Conservation (phyloP, 257 asterid genomes). For the Solanum chiquidenum region DNA sequence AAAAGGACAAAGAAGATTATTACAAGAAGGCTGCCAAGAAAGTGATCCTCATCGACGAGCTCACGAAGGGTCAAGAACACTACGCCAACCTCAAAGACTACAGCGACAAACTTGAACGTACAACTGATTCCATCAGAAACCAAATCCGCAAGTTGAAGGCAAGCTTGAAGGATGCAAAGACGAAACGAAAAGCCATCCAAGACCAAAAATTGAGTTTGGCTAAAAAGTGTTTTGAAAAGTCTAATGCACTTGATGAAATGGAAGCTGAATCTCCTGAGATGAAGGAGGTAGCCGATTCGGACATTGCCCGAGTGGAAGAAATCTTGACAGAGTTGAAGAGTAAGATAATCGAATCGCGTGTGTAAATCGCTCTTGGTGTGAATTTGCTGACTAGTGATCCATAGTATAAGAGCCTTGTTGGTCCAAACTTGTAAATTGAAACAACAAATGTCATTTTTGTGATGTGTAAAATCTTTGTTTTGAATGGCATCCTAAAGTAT, state of each 20-base stretch:
- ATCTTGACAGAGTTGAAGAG: neutral
- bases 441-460: neutral
- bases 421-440: too few species aligned
- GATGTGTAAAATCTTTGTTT: neutral
- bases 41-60: neutral
- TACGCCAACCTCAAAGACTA: neutral
- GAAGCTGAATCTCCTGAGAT: neutral
- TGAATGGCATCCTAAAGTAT: neutral
- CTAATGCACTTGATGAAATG: neutral
- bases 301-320: neutral
- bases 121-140: neutral
- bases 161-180: slow-evolving; percentile 1
- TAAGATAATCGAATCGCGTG: neutral
- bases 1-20: neutral
- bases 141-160: neutral
- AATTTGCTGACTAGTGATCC: neutral
- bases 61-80: neutral
- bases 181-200: neutral
- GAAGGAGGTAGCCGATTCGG: neutral
- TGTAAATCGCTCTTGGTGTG: neutral
- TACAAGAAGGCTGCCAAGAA: slow-evolving; percentile 1
- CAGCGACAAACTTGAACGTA: neutral
- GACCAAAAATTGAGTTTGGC: slow-evolving; percentile 1
- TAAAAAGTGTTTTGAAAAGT: neutral
- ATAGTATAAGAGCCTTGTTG: neutral